Evolutionary conservation across 371 early-diverging fungal species (phyloP).

Genomic region (Saksenaea vasiformis): DNA sequence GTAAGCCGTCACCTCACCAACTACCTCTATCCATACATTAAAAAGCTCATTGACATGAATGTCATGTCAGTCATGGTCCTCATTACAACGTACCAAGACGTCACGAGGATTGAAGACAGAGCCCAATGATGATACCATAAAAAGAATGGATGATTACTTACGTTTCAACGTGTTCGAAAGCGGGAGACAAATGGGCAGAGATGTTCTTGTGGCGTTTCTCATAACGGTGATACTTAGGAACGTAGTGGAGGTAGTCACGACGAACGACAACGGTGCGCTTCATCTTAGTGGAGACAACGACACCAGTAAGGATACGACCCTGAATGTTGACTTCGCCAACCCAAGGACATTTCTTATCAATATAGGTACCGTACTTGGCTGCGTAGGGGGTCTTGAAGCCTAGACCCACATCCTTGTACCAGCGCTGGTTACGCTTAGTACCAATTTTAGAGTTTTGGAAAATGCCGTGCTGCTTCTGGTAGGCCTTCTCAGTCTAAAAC

Average conservation of each 20-base stretch:
- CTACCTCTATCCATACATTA: constrained; percentile 42
- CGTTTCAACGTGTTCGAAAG: constrained; percentile 89
- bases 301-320: constrained; percentile 96
- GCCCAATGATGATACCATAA: constrained; percentile 5
- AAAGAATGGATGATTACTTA: constrained; percentile 20
- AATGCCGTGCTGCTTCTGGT: constrained; percentile 94
- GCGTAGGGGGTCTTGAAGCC: constrained; percentile 99
- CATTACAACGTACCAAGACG: neutral
- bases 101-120: neutral
- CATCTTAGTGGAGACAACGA: constrained; percentile 97
- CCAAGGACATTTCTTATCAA: constrained; percentile 99
- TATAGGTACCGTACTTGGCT: constrained; percentile 94
- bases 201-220: constrained; percentile 99
- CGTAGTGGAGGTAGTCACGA: constrained; percentile 98
- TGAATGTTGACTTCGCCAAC: constrained; percentile 97
- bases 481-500: constrained; percentile 76
- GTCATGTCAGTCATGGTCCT: neutral
- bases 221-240: constrained; percentile 99
- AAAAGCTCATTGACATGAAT: neutral
- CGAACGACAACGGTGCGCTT: constrained; percentile 97
- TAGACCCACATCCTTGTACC: constrained; percentile 97
- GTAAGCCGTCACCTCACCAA: constrained; percentile 54
- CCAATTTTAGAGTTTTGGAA: constrained; percentile 89
- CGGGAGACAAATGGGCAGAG: constrained; percentile 96
- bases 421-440: constrained; percentile 77